Base-by-base conservation (phyloP, 257 asterid species). In the Gentiana macrophylla region DNA sequence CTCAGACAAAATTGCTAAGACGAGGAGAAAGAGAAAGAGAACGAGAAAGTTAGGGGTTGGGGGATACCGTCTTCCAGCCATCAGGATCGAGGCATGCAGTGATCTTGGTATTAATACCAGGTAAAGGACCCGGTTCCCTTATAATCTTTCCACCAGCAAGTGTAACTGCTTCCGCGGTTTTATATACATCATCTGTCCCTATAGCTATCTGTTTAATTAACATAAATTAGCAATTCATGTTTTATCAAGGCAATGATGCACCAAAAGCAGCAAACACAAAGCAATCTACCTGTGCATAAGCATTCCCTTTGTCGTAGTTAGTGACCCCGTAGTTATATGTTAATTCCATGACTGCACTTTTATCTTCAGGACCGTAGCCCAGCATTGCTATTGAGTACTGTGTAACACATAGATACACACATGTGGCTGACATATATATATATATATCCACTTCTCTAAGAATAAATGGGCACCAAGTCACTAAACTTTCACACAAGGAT, bases 61-160 rank as follows among this genome's bases (percentile, higher is more conserved):
- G n/a, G 52, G 53, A 33, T 90, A 90, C 98, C 85, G 95, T 62
- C 48, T 90, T 90, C 96, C 96, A 90, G 50, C 98, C 98, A 86
- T 90, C 98, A 72, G 94, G 98, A 77, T 90, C 98, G 12, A 84
- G 80, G 77, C 95, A 86, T 5, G 98, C 98, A 36, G 89, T 78
- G 65, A 90, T 82, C 69, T 90, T 90, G 79, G 98, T 90, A 78
- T 56, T 80, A 50, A 90, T 82, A 12, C 98, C 98, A 32, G 98
- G 98, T 56, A 90, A 55, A 4, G 96, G 98, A 53, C 98, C 96
- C 59, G 98, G 94, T 80, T 84, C 94, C 69, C 95, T 79, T 32
- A 86, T 79, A 63, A 90, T 52, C 59, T 80, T 84, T 49, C 95
- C 98, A 65, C 95, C 98, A 60, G 63, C 69, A 15, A 82, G 81